Percentiles rank a stretch among this genome's conserved stretches.
Conservation (phyloP, 2,329 filamentous ascomycete genomes). For the Nigrospora sphaerica region DNA sequence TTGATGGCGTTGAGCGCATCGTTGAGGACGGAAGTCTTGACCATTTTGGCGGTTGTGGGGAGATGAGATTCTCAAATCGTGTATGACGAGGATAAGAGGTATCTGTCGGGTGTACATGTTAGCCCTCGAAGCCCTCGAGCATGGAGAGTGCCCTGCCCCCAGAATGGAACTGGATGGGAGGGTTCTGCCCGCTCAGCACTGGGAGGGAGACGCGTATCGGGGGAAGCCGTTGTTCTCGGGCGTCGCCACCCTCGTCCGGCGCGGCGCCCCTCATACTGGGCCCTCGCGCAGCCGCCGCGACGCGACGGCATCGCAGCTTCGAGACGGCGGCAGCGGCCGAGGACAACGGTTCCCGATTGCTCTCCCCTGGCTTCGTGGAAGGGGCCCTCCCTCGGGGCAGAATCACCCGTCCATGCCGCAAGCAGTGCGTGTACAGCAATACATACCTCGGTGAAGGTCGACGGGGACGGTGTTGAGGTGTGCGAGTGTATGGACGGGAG, state of each 20-base stretch:
- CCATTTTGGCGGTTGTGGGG: conserved; percentile 74
- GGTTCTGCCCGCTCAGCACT: conserved; percentile 65
- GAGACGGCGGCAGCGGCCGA: conserved; percentile 7
- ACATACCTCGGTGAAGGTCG: conserved; percentile 37
- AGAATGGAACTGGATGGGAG: conserved; percentile 39
- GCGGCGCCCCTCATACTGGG: no score
- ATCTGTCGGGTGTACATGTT: conserved; percentile 48
- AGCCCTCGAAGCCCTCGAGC: conserved; percentile 57
- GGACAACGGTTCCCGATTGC: conserved; percentile 44
- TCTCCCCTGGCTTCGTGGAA: conserved; percentile 50
- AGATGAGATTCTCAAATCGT: conserved; percentile 74
- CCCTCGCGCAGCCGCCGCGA: no score
- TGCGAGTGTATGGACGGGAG: conserved; percentile 9
- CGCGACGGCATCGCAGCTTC: no score
- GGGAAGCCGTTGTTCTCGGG: conserved; percentile 7
- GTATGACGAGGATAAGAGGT: conserved; percentile 49
- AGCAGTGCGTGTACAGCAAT: background rate
- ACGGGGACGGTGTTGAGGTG: conserved; percentile 8
- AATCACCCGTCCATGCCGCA: conserved; percentile 23
- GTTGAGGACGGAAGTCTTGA: conserved; percentile 98
- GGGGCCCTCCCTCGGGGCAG: conserved; percentile 21
- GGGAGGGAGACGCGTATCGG: conserved; percentile 59
- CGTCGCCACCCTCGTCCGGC: no score
- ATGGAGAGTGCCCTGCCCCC: conserved; percentile 61
- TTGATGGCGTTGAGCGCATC: conserved; percentile 99